Percentiles rank a stretch among this genome's conserved stretches.
phyloP scores from a whole-genome alignment of 2,329 filamentous ascomycete species.

The Cladophialophora chaetospira region DNA sequence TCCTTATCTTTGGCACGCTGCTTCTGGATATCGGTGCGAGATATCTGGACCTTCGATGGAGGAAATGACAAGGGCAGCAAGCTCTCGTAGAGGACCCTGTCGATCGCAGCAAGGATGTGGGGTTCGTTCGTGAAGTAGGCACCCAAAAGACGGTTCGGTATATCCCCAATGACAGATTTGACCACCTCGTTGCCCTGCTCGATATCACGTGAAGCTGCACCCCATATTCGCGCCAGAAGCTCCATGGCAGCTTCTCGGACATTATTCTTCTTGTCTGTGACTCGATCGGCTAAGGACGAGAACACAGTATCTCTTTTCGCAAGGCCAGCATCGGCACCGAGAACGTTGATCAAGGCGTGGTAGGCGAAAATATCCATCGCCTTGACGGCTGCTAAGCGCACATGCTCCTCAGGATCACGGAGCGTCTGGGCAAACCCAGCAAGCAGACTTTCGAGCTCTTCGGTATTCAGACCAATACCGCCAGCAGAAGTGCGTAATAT shows the following conservation, averaged over 20 bases:
- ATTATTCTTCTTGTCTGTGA: conserved; percentile 78
- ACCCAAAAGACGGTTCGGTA: conserved; percentile 83
- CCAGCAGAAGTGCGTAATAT: conserved; percentile 91
- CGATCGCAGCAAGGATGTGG: conserved; percentile 81
- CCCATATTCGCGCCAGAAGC: conserved; percentile 84
- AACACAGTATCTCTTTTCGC: conserved; percentile 76
- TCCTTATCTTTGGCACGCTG: conserved; percentile 50
- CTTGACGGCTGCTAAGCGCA: conserved; percentile 84
- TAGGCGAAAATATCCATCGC: conserved; percentile 80
- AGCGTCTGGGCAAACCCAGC: conserved; percentile 76
- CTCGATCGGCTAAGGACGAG: conserved; percentile 79
- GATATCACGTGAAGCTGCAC: conserved; percentile 86
- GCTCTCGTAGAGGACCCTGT: conserved; percentile 81
- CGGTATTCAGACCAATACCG: conserved; percentile 79
- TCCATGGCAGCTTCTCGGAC: conserved; percentile 88
- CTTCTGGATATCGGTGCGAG: conserved; percentile 50
- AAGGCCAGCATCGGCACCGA: conserved; percentile 75
- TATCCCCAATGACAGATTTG: conserved; percentile 71
- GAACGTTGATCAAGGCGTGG: conserved; percentile 75
- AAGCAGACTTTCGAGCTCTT: conserved; percentile 77
- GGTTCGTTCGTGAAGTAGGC: conserved; percentile 86
- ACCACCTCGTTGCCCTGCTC: conserved; percentile 78
- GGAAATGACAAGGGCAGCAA: conserved; percentile 90
- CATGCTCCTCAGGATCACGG: conserved; percentile 85
- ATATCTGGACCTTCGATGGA: conserved; percentile 60